Evolutionary conservation across 2,329 filamentous ascomycete species (phyloP).

Genomic region (Xylariales sp.): DNA sequence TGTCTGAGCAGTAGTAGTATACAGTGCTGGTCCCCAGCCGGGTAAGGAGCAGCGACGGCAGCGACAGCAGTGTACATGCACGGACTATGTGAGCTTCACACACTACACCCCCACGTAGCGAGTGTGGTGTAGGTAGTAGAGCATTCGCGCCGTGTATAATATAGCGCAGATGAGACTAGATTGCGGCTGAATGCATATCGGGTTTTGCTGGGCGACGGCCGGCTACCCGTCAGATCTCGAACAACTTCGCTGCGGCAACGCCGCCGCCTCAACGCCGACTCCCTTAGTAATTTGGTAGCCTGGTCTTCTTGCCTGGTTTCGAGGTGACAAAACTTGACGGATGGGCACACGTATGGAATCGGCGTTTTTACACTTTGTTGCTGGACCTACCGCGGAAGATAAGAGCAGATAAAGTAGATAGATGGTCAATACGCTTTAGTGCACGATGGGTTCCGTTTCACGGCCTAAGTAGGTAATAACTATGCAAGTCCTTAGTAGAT

Average conservation of each 20-base stretch:
- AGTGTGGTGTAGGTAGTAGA: neutral
- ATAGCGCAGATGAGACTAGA: neutral
- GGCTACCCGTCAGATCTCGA: slow-evolving; percentile 19
- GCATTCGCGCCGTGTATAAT: neutral
- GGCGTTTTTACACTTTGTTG: neutral
- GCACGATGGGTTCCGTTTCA: too few relatives aligned
- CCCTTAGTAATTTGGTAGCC: neutral
- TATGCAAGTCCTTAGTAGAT: neutral
- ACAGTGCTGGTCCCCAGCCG: neutral
- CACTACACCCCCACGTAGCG: neutral
- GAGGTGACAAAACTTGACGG: slow-evolving; percentile 7
- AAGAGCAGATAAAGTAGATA: neutral
- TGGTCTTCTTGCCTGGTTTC: neutral
- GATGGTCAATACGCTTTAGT: neutral
- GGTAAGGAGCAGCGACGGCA: neutral
- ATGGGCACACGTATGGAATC: neutral
- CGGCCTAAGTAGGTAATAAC: neutral
- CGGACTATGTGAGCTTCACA: neutral
- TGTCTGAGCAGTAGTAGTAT: neutral
- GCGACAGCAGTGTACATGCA: too few relatives aligned
- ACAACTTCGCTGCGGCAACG: slow-evolving; percentile 4
- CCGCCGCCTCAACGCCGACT: too few relatives aligned
- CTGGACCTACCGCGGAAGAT: neutral
- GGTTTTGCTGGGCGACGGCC: slow-evolving; percentile 15
- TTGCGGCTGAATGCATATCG: slow-evolving; percentile 25